Evolutionary conservation across 208 protist species (phyloP).

Genomic region (Naegleria gruberi): DNA sequence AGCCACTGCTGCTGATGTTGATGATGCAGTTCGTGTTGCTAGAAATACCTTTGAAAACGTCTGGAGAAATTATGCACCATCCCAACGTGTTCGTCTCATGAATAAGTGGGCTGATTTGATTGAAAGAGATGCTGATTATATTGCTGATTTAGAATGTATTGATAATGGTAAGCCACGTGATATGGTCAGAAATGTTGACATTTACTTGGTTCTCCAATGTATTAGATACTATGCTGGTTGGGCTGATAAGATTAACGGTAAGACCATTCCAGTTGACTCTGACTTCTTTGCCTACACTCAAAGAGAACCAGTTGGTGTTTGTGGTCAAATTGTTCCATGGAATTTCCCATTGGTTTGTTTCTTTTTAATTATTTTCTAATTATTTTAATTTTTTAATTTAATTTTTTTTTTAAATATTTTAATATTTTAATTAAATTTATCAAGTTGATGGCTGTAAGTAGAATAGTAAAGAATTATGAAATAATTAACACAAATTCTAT

Average conservation of each 20-base stretch:
- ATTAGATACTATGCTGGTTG: conserved; percentile 76
- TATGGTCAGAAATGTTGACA: conserved; percentile 52
- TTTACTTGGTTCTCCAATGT: conserved; percentile 48
- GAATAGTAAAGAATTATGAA: too few relatives aligned
- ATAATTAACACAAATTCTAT: too few relatives aligned
- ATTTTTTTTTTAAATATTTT: too few relatives aligned
- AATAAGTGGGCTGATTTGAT: conserved; percentile 64
- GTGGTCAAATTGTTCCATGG: conserved; percentile 70
- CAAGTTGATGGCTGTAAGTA: too few relatives aligned
- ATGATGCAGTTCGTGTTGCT: conserved; percentile 64
- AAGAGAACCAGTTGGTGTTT: conserved; percentile 68
- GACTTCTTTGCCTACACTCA: conserved; percentile 57
- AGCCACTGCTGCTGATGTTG: conserved; percentile 60
- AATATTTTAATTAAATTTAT: conserved; percentile 59
- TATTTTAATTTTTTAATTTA: too few relatives aligned
- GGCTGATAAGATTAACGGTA: conserved; percentile 75
- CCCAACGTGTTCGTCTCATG: conserved; percentile 52
- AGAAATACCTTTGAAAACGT: conserved; percentile 47
- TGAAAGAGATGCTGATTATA: conserved; percentile 52
- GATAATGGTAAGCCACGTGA: conserved; percentile 77
- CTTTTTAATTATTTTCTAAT: too few relatives aligned
- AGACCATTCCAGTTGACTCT: conserved; percentile 53
- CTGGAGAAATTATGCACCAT: conserved; percentile 46
- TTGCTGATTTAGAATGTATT: conserved; percentile 65
- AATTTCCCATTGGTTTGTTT: conserved; percentile 78